Conservation (phyloP, 495 filamentous ascomycete species). For the Trypethelium eluteriae region DNA sequence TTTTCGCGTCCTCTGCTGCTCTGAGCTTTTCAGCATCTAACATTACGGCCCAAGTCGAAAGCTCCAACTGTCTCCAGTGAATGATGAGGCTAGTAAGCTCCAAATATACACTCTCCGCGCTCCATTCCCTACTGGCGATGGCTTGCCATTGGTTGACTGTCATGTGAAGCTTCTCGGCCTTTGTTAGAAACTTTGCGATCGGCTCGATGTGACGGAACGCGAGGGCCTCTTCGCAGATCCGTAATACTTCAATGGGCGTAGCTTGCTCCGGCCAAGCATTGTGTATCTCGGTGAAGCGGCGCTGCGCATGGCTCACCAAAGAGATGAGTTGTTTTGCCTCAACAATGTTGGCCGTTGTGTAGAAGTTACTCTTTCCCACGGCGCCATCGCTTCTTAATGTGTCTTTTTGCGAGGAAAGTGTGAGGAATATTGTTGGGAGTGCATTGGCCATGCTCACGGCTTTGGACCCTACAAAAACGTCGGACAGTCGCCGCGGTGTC, state of each 20-base stretch:
- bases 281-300: constrained; percentile 63
- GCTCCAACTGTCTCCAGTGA: constrained; percentile 79
- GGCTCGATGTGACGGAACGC: constrained; percentile 74
- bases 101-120: constrained; percentile 59
- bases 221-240: constrained; percentile 63
- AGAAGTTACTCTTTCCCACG: constrained; percentile 68
- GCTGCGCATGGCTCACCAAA: constrained; percentile 57
- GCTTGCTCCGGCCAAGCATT: constrained; percentile 64
- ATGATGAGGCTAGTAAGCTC: constrained; percentile 68
- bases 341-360: constrained; percentile 64
- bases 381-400: constrained; percentile 41
- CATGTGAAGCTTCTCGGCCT: constrained; percentile 73
- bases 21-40: constrained; percentile 76
- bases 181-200: constrained; percentile 72
- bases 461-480: neutral
- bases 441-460: constrained; percentile 31
- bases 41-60: constrained; percentile 85
- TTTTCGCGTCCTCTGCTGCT: constrained; percentile 63
- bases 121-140: constrained; percentile 74
- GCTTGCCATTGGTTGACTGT: constrained; percentile 87
- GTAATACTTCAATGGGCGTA: constrained; percentile 66
- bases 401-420: constrained; percentile 51
- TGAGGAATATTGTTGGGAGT: constrained; percentile 57
- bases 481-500: neutral
- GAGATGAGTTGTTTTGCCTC: constrained; percentile 64